Conservation (phyloP, 2,329 filamentous ascomycete species). For the Mycosphaerella sp. region DNA sequence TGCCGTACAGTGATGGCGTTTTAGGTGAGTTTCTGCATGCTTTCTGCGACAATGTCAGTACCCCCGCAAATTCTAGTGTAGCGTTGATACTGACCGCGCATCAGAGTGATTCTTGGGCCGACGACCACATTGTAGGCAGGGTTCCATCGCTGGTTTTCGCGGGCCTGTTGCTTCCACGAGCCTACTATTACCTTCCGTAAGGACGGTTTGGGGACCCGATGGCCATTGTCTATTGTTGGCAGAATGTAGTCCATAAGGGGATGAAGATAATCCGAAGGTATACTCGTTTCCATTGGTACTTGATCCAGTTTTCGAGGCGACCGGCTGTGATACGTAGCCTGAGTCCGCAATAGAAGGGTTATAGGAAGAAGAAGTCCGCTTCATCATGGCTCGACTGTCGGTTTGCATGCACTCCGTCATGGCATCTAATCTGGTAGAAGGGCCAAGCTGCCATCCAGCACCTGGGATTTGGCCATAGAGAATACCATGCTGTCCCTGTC, state of each 20-base stretch:
- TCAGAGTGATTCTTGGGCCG: constrained; percentile 21
- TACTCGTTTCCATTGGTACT: not conserved
- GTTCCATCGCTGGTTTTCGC: constrained; percentile 1
- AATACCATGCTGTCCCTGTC: constrained; percentile 1
- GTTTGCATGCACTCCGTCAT: constrained; percentile 1
- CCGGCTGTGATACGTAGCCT: constrained; percentile 16
- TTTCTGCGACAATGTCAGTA: constrained; percentile 51
- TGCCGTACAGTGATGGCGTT: constrained; percentile 58
- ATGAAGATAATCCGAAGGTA: not conserved
- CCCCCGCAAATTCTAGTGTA: not conserved
- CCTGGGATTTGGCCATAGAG: not conserved
- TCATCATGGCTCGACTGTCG: not conserved
- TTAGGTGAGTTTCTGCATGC: constrained; percentile 64
- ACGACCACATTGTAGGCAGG: constrained; percentile 11
- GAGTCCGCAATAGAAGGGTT: constrained; percentile 14
- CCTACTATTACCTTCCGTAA: constrained; percentile 1
- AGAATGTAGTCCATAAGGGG: not conserved
- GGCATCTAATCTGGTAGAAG: not conserved
- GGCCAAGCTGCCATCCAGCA: not conserved
- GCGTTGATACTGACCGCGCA: constrained; percentile 17
- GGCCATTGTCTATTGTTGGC: not conserved
- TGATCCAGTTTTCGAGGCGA: not conserved
- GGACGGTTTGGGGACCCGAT: constrained; percentile 6
- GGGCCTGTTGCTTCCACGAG: not conserved
- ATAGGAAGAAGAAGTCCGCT: constrained; percentile 1